phyloP scores from a whole-genome alignment of 2,329 filamentous ascomycete species.

The Alternaria tenuissima region DNA sequence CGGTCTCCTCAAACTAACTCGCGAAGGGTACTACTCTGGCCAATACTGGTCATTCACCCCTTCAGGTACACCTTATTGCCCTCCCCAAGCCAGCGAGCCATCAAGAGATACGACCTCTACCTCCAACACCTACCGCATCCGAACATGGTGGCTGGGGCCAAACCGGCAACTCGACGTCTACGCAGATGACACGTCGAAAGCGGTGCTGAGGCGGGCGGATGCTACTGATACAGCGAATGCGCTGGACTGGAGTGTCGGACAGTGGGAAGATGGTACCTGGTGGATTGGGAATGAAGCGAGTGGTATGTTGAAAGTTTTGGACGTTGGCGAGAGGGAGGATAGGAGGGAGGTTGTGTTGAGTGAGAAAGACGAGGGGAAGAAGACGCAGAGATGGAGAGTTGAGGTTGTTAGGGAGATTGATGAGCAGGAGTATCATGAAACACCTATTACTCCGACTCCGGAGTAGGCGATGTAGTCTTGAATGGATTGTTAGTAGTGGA shows the following conservation, averaged over 20 bases:
- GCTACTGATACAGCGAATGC: slow-evolving; percentile 8
- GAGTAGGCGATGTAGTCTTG: background rate
- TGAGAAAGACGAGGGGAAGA: slow-evolving; percentile 20
- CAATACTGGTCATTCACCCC: slow-evolving; percentile 36
- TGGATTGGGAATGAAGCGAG: slow-evolving; percentile 29
- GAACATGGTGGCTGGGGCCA: slow-evolving; percentile 32
- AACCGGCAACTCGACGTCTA: slow-evolving; percentile 27
- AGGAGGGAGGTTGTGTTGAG: slow-evolving; percentile 24
- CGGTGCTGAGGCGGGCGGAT: slow-evolving; percentile 20
- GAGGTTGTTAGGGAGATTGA: slow-evolving; percentile 25
- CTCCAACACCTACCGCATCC: slow-evolving; percentile 23
- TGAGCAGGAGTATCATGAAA: slow-evolving; percentile 11
- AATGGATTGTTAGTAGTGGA: background rate
- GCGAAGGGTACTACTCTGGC: slow-evolving; percentile 32
- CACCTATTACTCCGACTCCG: background rate
- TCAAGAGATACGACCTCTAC: slow-evolving; percentile 11
- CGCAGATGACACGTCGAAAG: slow-evolving; percentile 22
- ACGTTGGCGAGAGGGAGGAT: slow-evolving; percentile 29
- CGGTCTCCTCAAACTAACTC: background rate
- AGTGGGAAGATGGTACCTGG: slow-evolving; percentile 35
- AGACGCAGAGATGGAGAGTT: slow-evolving; percentile 34
- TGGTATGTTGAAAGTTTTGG: slow-evolving; percentile 24
- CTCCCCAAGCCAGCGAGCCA: background rate
- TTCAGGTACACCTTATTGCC: background rate
- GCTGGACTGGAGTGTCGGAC: slow-evolving; percentile 26